phyloP scores from a whole-genome alignment of 2,329 filamentous ascomycete genomes.

The Diplodia intermedia region DNA sequence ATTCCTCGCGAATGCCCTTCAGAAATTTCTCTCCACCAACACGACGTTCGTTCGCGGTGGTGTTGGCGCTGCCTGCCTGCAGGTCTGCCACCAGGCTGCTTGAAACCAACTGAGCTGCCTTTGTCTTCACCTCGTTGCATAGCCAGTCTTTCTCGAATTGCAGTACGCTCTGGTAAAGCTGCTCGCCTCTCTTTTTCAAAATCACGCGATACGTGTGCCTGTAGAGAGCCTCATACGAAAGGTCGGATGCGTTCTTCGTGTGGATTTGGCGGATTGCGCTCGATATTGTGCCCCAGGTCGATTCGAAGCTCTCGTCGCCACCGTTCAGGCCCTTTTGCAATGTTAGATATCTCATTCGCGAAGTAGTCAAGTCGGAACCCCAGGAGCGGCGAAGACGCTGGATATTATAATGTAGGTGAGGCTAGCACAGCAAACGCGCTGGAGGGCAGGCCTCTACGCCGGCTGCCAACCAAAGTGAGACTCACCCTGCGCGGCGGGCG shows the following conservation, averaged over 20 bases:
- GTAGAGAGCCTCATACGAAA: constrained; percentile 96
- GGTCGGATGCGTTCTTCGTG: constrained; percentile 83
- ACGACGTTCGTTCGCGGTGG: constrained; percentile 78
- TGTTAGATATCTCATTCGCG: neutral
- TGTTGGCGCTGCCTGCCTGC: constrained; percentile 53
- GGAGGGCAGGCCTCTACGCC: neutral
- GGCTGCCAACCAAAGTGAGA: constrained; percentile 35
- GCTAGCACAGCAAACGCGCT: neutral
- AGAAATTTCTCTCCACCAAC: constrained; percentile 85
- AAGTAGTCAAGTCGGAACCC: neutral
- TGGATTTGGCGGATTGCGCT: constrained; percentile 87
- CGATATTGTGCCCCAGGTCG: constrained; percentile 78
- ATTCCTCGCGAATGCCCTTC: constrained; percentile 74
- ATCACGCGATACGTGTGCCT: constrained; percentile 94
- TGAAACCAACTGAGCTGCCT: constrained; percentile 74
- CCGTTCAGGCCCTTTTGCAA: constrained; percentile 61
- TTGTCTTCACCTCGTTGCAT: constrained; percentile 71
- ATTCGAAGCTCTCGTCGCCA: constrained; percentile 80
- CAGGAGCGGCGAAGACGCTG: neutral
- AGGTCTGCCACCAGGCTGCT: constrained; percentile 68
- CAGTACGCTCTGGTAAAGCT: constrained; percentile 81
- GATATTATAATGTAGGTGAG: neutral
- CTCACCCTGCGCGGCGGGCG: constrained; percentile 71
- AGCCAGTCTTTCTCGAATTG: constrained; percentile 86
- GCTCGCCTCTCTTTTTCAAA: constrained; percentile 81